These are phyloP conservation scores for Clavaria fumosa DNA, from an alignment of 768 basidiomycete species.

Conservation along the genomic window DNA sequence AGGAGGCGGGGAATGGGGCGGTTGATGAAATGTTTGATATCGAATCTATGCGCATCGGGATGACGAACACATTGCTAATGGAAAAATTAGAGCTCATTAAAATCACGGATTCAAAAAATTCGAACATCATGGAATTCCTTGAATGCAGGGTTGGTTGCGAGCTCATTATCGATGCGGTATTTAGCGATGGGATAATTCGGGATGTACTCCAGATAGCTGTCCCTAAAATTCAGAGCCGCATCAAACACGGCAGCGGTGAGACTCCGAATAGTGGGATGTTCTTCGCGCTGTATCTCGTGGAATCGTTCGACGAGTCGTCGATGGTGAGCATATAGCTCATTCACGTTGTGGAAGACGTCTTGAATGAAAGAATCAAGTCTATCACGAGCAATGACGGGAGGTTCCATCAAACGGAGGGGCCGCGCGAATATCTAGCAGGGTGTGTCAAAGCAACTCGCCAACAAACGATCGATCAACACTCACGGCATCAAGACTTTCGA, in stretches of 20 bases:
- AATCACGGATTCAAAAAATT: conserved; percentile 4
- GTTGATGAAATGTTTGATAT: conserved; percentile 88
- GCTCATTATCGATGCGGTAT: conserved; percentile 77
- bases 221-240: conserved; percentile 83
- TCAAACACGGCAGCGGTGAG: conserved; percentile 78
- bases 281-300: conserved; percentile 76
- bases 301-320: conserved; percentile 62
- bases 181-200: conserved; percentile 89
- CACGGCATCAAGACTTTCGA: conserved; percentile 73
- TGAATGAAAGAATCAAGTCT: conserved; percentile 61
- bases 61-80: conserved; percentile 38
- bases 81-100: conserved; percentile 12
- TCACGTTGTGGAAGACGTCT: conserved; percentile 84
- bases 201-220: conserved; percentile 86
- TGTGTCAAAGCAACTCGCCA: neutral
- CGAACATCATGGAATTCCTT: conserved; percentile 68
- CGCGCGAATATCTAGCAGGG: conserved; percentile 58
- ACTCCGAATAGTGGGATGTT: conserved; percentile 64
- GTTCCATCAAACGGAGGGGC: conserved; percentile 55
- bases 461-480: conserved; percentile 12
- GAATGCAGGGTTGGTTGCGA: conserved; percentile 68
- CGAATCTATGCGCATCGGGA: conserved; percentile 64
- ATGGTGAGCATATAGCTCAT: conserved; percentile 62
- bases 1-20: conserved; percentile 82
- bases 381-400: conserved; percentile 62